Conservation (phyloP, 1,284 basidiomycete species). For the Ustilago cynodontis region DNA sequence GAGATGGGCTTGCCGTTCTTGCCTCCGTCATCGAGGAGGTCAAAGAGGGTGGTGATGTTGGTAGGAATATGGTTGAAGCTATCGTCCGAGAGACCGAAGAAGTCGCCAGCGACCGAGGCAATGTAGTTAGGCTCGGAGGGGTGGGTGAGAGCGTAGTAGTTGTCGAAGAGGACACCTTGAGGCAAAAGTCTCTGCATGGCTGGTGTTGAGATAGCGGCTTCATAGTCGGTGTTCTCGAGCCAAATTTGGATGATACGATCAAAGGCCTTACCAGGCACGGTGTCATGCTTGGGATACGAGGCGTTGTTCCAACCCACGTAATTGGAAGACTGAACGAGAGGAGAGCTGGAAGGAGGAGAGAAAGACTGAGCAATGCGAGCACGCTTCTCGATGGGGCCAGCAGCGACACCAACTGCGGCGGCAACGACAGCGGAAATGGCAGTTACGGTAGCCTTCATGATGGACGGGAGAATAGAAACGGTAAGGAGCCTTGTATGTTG, state of each 20-base stretch:
- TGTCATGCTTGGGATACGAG: conserved; percentile 70
- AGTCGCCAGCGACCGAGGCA: conserved; percentile 74
- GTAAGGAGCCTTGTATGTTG: too few species aligned
- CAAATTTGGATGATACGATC: conserved; percentile 74
- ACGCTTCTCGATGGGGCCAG: conserved; percentile 50
- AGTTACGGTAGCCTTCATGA: conserved; percentile 80
- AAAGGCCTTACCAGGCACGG: conserved; percentile 73
- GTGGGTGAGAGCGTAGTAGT: conserved; percentile 75
- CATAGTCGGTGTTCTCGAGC: conserved; percentile 77
- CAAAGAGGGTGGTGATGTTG: conserved; percentile 76
- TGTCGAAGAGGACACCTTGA: conserved; percentile 72
- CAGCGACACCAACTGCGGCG: conserved; percentile 15
- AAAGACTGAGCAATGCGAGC: conserved; percentile 70
- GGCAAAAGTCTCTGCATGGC: conserved; percentile 74
- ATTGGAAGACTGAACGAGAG: conserved; percentile 68
- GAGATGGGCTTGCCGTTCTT: conserved; percentile 69
- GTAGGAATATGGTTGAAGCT: conserved; percentile 69
- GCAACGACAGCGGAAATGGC: conserved; percentile 81
- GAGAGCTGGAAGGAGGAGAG: conserved; percentile 70
- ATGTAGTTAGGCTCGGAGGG: conserved; percentile 77
- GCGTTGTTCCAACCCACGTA: conserved; percentile 72
- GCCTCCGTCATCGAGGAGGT: conserved; percentile 76
- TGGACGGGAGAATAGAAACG: background rate
- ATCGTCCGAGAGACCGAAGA: conserved; percentile 75
- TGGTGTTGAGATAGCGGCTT: conserved; percentile 63